phyloP scores from a whole-genome alignment of 2,329 filamentous ascomycete genomes.

The Aspergillus quadricinctus region DNA sequence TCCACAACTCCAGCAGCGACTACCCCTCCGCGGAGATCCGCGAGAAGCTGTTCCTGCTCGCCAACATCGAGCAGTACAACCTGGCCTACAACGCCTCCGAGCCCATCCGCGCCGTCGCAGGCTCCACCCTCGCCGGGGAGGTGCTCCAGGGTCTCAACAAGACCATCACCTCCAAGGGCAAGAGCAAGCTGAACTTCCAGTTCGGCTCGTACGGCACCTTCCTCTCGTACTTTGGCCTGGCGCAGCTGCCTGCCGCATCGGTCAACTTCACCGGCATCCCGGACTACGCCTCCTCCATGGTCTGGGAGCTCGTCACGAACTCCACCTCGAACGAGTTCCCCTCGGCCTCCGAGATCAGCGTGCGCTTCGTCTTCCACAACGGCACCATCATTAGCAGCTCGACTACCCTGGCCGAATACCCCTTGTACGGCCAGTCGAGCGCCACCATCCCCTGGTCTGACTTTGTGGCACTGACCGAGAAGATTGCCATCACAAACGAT shows the following conservation, averaged over 20 bases:
- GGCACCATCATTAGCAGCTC: conserved; percentile 49
- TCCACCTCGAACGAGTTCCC: conserved; percentile 39
- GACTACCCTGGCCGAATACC: conserved; percentile 50
- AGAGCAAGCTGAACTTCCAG: conserved; percentile 48
- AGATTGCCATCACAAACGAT: conserved; percentile 63
- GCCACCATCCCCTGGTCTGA: conserved; percentile 61
- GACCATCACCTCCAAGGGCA: conserved; percentile 35
- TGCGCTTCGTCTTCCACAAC: conserved; percentile 62
- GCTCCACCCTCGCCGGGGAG: conserved; percentile 62
- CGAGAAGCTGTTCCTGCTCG: conserved; percentile 64
- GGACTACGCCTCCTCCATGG: conserved; percentile 80
- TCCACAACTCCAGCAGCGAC: conserved; percentile 55
- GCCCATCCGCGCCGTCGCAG: conserved; percentile 47
- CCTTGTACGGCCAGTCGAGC: conserved; percentile 56
- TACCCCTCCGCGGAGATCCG: conserved; percentile 59
- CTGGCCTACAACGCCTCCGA: conserved; percentile 69
- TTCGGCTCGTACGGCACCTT: conserved; percentile 61
- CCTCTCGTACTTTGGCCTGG: conserved; percentile 58
- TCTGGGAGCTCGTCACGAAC: conserved; percentile 67
- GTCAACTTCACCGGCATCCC: conserved; percentile 68
- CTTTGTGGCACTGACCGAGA: conserved; percentile 60
- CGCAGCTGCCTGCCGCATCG: conserved; percentile 47
- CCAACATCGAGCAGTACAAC: conserved; percentile 75
- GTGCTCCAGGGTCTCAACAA: conserved; percentile 47
- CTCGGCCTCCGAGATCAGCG: conserved; percentile 47